These are phyloP conservation scores for Coemansia sp. DNA, from an alignment of 192 early-diverging fungal species.

Conservation along the genomic window DNA sequence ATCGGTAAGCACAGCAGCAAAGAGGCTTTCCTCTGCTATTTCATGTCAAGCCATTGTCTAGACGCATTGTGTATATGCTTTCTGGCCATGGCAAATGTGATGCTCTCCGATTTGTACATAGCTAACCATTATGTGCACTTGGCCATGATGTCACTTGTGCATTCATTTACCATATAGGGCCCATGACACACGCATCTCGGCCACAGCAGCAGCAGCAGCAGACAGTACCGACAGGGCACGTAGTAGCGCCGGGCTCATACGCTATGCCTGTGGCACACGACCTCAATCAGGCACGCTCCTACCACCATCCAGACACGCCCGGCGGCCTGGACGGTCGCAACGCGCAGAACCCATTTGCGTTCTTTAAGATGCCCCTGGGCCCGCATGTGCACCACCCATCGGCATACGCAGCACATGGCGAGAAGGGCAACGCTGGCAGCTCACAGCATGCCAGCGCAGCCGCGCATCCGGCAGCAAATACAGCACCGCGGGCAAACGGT, in stretches of 20 bases:
- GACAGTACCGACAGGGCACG: neutral
- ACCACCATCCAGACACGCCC: slow-evolving; percentile 54
- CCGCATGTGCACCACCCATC: slow-evolving; percentile 48
- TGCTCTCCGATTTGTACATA: neutral
- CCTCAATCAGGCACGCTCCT: slow-evolving; percentile 19
- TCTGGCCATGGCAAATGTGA: too few species aligned
- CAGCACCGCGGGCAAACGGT: slow-evolving; percentile 7
- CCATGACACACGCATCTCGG: slow-evolving; percentile 6
- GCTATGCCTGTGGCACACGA: slow-evolving; percentile 17
- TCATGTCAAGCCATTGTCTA: slow-evolving; percentile 3
- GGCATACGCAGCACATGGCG: slow-evolving; percentile 21
- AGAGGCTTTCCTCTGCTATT: neutral
- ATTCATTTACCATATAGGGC: slow-evolving; percentile 8
- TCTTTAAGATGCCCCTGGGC: slow-evolving; percentile 52
- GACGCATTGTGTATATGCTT: neutral
- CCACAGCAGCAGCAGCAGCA: slow-evolving; percentile 23
- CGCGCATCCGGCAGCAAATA: neutral
- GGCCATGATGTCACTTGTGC: slow-evolving; percentile 2
- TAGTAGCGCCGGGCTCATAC: slow-evolving; percentile 14
- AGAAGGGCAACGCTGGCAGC: neutral
- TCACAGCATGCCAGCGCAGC: slow-evolving; percentile 3
- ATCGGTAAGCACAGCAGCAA: slow-evolving; percentile 28
- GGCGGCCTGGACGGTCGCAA: slow-evolving; percentile 38
- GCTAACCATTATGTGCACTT: slow-evolving; percentile 3
- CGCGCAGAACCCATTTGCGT: slow-evolving; percentile 46